Conservation (phyloP, 1,284 basidiomycete species). For the Chondrostereum purpureum region DNA sequence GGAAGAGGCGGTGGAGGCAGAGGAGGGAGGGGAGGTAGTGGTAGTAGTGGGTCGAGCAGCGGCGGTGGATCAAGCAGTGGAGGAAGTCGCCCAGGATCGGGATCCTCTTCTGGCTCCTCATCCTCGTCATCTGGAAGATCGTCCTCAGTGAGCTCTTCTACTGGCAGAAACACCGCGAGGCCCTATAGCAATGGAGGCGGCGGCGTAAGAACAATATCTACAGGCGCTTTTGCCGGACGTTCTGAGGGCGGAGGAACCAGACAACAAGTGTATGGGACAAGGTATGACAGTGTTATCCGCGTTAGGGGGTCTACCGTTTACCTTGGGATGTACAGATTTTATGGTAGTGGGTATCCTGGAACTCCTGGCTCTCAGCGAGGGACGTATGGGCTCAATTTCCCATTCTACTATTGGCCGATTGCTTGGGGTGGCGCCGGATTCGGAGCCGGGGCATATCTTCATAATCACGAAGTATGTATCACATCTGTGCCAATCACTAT, state of each 20-base stretch:
- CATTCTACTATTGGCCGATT: slow-evolving; percentile 56
- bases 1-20: slow-evolving; percentile 17
- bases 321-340: slow-evolving; percentile 37
- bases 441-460: slow-evolving; percentile 34
- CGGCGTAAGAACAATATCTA: slow-evolving; percentile 21
- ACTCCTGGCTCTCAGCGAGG: slow-evolving; percentile 27
- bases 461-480: slow-evolving; percentile 31
- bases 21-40: neutral
- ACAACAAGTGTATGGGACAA: slow-evolving; percentile 27
- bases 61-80: neutral
- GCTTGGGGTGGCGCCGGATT: slow-evolving; percentile 37
- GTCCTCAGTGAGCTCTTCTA: slow-evolving; percentile 9
- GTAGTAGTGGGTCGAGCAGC: slow-evolving; percentile 11
- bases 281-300: slow-evolving; percentile 18
- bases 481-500: too few relatives aligned
- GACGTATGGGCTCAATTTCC: slow-evolving; percentile 41
- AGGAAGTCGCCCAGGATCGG: neutral
- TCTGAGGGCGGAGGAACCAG: slow-evolving; percentile 32
- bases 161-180: slow-evolving; percentile 21
- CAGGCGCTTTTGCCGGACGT: slow-evolving; percentile 31
- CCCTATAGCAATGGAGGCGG: slow-evolving; percentile 26
- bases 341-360: slow-evolving; percentile 56
- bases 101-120: slow-evolving; percentile 10
- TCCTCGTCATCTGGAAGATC: slow-evolving; percentile 5
- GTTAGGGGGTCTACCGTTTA: too few relatives aligned